Percentiles rank a stretch among this genome's conserved stretches.
phyloP scores from a whole-genome alignment of 1,284 basidiomycete genomes.

The Cutaneotrichosporon cavernicola region DNA sequence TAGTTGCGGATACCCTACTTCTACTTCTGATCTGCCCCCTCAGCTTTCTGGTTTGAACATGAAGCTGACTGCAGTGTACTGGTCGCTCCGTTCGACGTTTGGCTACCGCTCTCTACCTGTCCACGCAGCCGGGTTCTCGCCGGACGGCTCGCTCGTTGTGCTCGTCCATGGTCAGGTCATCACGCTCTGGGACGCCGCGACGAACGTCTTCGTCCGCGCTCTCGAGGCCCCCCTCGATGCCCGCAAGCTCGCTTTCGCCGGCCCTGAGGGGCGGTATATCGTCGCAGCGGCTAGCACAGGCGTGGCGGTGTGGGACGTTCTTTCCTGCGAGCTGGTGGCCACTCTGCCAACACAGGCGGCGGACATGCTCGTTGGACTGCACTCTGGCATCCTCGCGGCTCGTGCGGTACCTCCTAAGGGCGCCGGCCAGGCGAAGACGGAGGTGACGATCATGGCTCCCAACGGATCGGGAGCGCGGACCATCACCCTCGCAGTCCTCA shows the following conservation, averaged over 20 bases:
- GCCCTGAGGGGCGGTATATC: conserved; percentile 54
- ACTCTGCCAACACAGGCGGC: conserved; percentile 54
- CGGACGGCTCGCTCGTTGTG: conserved; percentile 81
- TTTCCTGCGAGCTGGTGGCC: conserved; percentile 58
- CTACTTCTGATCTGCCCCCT: conserved; percentile 49
- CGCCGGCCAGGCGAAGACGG: conserved; percentile 34
- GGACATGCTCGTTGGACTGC: conserved; percentile 63
- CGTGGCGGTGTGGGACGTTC: conserved; percentile 75
- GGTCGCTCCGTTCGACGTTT: conserved; percentile 71
- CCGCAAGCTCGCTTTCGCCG: conserved; percentile 49
- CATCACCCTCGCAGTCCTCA: conserved; percentile 15
- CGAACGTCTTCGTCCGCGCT: conserved; percentile 65
- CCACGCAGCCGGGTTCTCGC: conserved; percentile 70
- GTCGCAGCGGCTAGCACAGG: conserved; percentile 62
- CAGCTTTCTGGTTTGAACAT: conserved; percentile 4
- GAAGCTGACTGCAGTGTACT: conserved; percentile 62
- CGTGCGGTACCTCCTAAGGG: conserved; percentile 33
- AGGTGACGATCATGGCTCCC: conserved; percentile 58
- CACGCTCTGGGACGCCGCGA: conserved; percentile 72
- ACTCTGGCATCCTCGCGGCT: conserved; percentile 56
- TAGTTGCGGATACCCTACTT: conserved; percentile 51
- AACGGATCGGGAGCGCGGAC: conserved; percentile 20
- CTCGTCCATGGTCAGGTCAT: conserved; percentile 69
- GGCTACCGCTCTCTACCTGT: conserved; percentile 69
- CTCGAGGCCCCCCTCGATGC: conserved; percentile 59